Conservation (phyloP, 805 yeast species). For the Metschnikowia similis region DNA sequence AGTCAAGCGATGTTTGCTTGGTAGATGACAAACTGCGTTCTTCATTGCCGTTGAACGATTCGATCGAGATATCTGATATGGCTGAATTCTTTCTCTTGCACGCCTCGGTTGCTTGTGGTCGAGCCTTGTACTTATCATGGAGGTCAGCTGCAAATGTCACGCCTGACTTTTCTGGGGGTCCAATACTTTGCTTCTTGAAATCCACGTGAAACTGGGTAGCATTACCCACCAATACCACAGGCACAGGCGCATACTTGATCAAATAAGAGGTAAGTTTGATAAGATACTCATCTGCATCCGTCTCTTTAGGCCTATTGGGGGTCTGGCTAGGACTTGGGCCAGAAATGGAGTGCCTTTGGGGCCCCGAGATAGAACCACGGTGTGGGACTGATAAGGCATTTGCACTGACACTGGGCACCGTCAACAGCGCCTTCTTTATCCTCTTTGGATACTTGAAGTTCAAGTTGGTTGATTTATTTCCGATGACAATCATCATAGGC, state of each 20-base stretch:
- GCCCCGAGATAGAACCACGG: conserved; percentile 3
- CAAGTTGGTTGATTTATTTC: conserved; percentile 36
- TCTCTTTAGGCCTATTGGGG: conserved; percentile 1
- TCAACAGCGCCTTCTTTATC: conserved; percentile 13
- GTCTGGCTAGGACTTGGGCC: background rate
- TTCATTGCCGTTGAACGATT: conserved; percentile 14
- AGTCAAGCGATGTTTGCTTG: conserved; percentile 1
- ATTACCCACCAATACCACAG: conserved; percentile 36
- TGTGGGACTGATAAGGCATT: conserved; percentile 1
- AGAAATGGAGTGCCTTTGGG: conserved; percentile 7
- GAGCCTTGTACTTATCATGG: background rate
- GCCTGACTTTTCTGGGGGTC: background rate
- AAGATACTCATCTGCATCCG: conserved; percentile 24
- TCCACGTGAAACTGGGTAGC: conserved; percentile 16
- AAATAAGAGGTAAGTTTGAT: conserved; percentile 36
- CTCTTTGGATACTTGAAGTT: conserved; percentile 40
- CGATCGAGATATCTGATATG: conserved; percentile 15
- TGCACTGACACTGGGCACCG: background rate
- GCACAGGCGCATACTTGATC: conserved; percentile 37
- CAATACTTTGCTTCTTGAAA: background rate
- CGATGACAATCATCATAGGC: conserved; percentile 35
- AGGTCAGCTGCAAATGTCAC: conserved; percentile 11
- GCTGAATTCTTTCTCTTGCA: conserved; percentile 12
- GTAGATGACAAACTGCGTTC: conserved; percentile 4
- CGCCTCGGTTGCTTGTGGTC: conserved; percentile 1